Percentiles rank a stretch among this genome's conserved stretches.
Evolutionary conservation across 2,329 filamentous ascomycete genomes (phyloP).

Genomic region (Calonectria fujianensis): DNA sequence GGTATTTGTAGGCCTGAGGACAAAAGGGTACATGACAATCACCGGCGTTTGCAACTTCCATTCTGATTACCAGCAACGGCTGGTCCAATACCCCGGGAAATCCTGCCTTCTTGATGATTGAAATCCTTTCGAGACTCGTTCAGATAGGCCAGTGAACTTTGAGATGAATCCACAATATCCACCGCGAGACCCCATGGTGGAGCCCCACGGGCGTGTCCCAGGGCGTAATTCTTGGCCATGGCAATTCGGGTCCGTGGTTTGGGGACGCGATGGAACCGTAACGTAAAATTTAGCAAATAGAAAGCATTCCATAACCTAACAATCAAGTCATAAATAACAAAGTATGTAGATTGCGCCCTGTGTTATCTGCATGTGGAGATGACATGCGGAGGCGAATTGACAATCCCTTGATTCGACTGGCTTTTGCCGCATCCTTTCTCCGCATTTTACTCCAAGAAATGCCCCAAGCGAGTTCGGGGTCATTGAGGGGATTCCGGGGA

Average conservation of each 20-base stretch:
- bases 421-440: neutral
- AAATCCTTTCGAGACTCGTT: neutral
- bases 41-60: neutral
- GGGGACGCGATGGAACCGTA: conserved; percentile 1
- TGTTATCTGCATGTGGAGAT: neutral
- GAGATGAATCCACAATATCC: conserved; percentile 16
- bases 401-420: neutral
- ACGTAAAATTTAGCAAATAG: conserved; percentile 35
- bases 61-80: neutral
- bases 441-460: conserved; percentile 14
- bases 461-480: neutral
- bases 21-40: neutral
- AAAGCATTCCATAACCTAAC: conserved; percentile 26
- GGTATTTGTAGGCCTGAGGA: neutral
- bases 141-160: neutral
- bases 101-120: neutral
- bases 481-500: conserved; percentile 9
- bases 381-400: neutral
- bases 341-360: conserved; percentile 14
- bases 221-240: conserved; percentile 18
- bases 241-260: neutral
- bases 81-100: neutral
- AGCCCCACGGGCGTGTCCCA: neutral
- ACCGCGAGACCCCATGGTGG: conserved; percentile 16
- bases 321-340: conserved; percentile 13